Base-by-base conservation (phyloP, 2,329 filamentous ascomycete species). In the Cordyceps cateniannulata region DNA sequence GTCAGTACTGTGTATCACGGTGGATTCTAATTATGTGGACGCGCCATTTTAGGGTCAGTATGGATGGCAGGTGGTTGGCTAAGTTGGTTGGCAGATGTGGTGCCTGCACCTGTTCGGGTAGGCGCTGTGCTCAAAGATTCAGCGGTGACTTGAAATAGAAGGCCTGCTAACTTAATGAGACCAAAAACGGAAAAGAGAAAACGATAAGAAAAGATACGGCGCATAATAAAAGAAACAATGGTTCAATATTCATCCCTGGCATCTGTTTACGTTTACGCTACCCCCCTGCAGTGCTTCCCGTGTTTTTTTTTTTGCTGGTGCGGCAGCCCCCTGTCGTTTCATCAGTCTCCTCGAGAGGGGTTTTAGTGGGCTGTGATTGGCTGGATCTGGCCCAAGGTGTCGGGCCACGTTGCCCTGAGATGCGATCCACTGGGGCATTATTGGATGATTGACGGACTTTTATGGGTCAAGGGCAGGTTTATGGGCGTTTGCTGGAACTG, bases 361-460 rank as follows among this genome's bases (percentile, higher is more conserved):
- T 9, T 14, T 38, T 32, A 16, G 14, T 12, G 10, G n/a, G 29
- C 32, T 7, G 2, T 50, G 32, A 58, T 58, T 58, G 55, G 55
- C 55, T 58, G 32, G 29, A 58, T 58, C 55, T 48, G 42, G 44
- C 25, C 54, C 14, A 20, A 24, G 24, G 20, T 20, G 3, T n/a
- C 55, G 12, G 55, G 44, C 55, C 55, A 58, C 45, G 55, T 50
- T 42, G 27, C 27, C 53, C 42, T 32, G 42, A 49, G 55, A 58
- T 58, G 45, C 32, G 45, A 40, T 58, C 55, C 55, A 58, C 55
- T 29, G 9, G 29, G 2, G 8, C 8, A 9, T 58, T 45, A 50
- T 49, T 58, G 55, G 55, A 12, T 35, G 7, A n/a, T 10, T 16
- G 25, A 27, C 16, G 9, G 22, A 14, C n/a, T 22, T 40, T 12